Evolutionary conservation across 2,329 filamentous ascomycete species (phyloP), one percentile per base, ranked within the genome.

Genomic region (Diaporthe batatas): DNA sequence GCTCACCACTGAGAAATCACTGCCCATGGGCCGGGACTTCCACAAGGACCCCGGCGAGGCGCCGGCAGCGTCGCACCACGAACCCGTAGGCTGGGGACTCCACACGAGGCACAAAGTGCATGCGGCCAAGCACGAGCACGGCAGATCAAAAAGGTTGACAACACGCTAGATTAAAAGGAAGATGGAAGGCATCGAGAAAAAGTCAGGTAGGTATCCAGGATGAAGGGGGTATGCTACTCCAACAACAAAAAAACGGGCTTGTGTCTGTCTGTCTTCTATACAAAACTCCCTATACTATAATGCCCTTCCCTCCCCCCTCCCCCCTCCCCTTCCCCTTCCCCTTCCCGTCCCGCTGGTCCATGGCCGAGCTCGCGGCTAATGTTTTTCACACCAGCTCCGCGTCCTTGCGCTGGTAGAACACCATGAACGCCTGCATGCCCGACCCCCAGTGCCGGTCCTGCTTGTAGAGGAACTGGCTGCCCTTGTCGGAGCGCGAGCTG

Each of bases 391-490:
- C 55, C 34, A 74, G 39, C 34, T 72, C 72, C 11, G 70, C 49
- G n/a, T 71, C 72, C 47, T 75, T 73, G 39, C 71, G 73, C 53
- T 76, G 76, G 73, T 86, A 87, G 77, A 85, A 87, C 11, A 85
- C 80, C 62, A 88, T 78, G 71, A 87, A 88, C 25, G 86, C 86
- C 49, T 86, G 83, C n/a, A 80, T 76, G 23, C 82, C 80, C 11
- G 79, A 80, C 34, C 25, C 25, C 54, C 53, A 70, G 32, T 64
- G 54, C 6, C 42, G 42, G 11, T 59, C 47, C 14, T 79, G 78
- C 75, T 83, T 80, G 74, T 86, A 85, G 14, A 86, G 80, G 4
- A 80, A 77, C 51, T 82, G 79, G 58, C 82, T 81, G 21, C 81
- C 72, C 71, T 85, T 83, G 36, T 80, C 77, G 5, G 75, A 75